Conservation (phyloP, 345 rosid genomes). For the Sonneratia alba region DNA sequence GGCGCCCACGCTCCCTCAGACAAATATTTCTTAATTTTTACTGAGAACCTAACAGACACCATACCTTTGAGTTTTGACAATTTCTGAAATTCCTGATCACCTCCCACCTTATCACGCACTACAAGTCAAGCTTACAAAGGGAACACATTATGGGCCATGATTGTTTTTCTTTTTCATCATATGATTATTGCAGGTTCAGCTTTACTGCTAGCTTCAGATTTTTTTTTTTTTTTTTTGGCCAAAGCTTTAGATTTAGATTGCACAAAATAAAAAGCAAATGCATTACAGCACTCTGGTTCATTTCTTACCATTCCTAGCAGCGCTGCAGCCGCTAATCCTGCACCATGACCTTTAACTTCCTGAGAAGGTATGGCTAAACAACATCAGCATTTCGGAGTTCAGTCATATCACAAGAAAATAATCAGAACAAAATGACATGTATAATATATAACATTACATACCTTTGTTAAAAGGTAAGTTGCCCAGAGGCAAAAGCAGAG, state of each 20-base stretch:
- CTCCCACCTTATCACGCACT: neutral
- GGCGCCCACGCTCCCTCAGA: too few relatives aligned
- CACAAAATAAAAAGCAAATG: neutral
- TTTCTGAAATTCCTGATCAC: neutral
- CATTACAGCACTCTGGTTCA: neutral
- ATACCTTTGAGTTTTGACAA: neutral
- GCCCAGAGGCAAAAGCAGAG: slow-evolving; percentile 99
- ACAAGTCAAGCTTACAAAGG: neutral
- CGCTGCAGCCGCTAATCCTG: slow-evolving; percentile 91
- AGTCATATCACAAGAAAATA: slow-evolving; percentile 3
- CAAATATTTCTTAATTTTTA: too few relatives aligned
- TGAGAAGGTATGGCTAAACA: slow-evolving; percentile 21
- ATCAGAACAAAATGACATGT: neutral
- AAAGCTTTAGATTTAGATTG: neutral
- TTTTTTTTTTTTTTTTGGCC: too few relatives aligned
- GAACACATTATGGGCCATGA: neutral
- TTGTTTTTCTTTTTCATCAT: neutral
- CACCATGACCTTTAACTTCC: slow-evolving; percentile 93
- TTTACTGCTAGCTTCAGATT: neutral
- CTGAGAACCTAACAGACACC: neutral
- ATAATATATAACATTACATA: slow-evolving; percentile 14
- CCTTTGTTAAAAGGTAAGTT: slow-evolving; percentile 87
- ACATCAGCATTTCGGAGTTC: slow-evolving; percentile 6
- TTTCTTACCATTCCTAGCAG: slow-evolving; percentile 91
- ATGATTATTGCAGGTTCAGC: neutral